Base-by-base conservation (phyloP, 1,284 basidiomycete species). In the Ustilago lituana region DNA sequence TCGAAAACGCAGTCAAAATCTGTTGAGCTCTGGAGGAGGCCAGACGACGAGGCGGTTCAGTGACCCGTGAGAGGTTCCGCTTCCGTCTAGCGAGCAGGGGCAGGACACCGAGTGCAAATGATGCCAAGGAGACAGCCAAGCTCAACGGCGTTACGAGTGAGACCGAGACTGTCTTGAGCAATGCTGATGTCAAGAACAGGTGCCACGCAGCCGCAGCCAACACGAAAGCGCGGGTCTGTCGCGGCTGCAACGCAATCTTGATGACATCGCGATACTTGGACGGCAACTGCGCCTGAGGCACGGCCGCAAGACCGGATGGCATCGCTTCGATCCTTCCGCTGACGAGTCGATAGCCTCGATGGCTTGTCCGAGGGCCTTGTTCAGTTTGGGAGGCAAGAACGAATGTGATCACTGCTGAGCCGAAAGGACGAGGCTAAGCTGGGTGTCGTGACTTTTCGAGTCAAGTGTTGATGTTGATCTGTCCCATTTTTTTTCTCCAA, bases 211-310 rank as follows among this genome's bases (percentile, higher is more conserved):
- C 39, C 9, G 51, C 48, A 5, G 64, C 41, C 10, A 77, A 59
- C 6, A 75, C n/a, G 29, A 71, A 67, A 6, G 70, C 61, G 24
- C 75, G 63, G n/a, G 66, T 56, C 53, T 77, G 75, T n/a, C 75
- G 54, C 20, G 67, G 65, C 11, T 57, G 57, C 31, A 77, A 47
- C 7, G 73, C 73, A 15, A 67, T 51, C 52, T 72, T 72, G 56
- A 67, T 33, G 2, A 72, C 52, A 47, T 62, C 69, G 27, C 60
- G 48, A 39, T 67, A 72, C 37, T 48, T 60, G 43, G 69, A 46
- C 12, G 69, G 64, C 23, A 72, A 48, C 43, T 72, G 69, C 20
- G 68, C 68, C 51, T 53, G 62, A 15, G 67, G 67, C 43, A 71
- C 51, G 3, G 58, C 47, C 9, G 58, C 58, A 12, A 71, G 47